Evolutionary conservation across 495 filamentous ascomycete genomes (phyloP), one percentile per base, ranked within the genome.

Genomic region (Hypoxylon trugodes): DNA sequence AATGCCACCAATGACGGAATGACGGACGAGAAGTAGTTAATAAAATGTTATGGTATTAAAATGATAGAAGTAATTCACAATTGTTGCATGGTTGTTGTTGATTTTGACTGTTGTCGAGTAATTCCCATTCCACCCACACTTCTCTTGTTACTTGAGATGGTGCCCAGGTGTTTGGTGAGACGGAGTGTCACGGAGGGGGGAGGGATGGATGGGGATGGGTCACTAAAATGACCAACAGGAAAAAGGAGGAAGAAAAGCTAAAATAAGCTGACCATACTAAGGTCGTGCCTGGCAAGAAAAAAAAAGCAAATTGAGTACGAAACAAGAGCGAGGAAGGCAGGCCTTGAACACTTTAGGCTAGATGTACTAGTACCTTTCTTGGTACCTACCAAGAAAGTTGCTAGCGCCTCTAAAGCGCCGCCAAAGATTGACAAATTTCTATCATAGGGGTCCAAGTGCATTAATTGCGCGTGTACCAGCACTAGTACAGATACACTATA

Each of bases 11-110:
- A n/a, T n/a, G n/a, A n/a, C n/a, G n/a, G n/a, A 67, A 19, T 26
- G 64, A 67, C 46, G 52, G 64, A 67, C 51, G 24, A 61, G 43
- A n/a, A n/a, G n/a, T n/a, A n/a, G n/a, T n/a, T n/a, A n/a, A n/a
- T n/a, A n/a, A n/a, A 55, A 60, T 48, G 28, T 46, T 43, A 25
- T 40, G n/a, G 18, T n/a, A 61, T 49, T 61, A 54, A 32, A 53
- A 53, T 19, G 47, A 51, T 54, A 26, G 26, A 30, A 25, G 37
- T 15, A n/a, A n/a, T 42, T 54, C 40, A 47, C 19, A 28, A 35
- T 12, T 53, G n/a, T 47, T 53, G 56, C 56, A 61, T 61, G 41
- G 24, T 48, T 55, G 35, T 66, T 54, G n/a, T n/a, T n/a, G n/a
- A n/a, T n/a, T n/a, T n/a, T n/a, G n/a, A n/a, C n/a, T 32, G 35